These are phyloP conservation scores for Larix sibirica DNA, from an alignment of 83 land plant species.

Conservation along the genomic window DNA sequence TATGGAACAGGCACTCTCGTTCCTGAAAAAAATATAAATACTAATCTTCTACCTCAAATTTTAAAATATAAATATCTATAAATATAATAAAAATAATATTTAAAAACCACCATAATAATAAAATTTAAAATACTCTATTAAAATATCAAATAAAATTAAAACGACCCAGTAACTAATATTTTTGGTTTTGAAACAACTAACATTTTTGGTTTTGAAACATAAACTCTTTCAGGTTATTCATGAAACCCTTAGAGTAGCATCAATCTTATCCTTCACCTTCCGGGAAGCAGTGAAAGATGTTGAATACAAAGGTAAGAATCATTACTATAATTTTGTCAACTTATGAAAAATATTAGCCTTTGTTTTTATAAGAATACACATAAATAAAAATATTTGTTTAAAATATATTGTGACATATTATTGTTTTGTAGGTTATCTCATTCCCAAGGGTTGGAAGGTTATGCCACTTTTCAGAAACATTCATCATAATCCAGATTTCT, in stretches of 20 bases:
- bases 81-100: no score
- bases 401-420: neutral
- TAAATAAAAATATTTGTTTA: neutral
- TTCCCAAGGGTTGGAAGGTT: conserved; percentile 96
- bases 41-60: no score
- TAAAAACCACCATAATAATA: no score
- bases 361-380: neutral
- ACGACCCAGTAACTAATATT: no score
- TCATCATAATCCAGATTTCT: conserved; percentile 78
- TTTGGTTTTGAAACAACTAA: no score
- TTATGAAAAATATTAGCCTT: no score
- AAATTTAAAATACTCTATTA: no score
- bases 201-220: no score
- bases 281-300: conserved; percentile 94
- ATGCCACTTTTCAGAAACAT: conserved; percentile 82
- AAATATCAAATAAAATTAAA: no score
- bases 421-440: conserved; percentile 58
- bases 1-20: no score
- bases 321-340: neutral
- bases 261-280: conserved; percentile 82
- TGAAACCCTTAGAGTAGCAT: conserved; percentile 79
- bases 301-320: conserved; percentile 66
- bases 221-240: conserved; percentile 46
- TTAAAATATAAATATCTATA: no score
- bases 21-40: no score